Percentiles rank a stretch among this genome's conserved stretches.
phyloP scores from a whole-genome alignment of 495 filamentous ascomycete species.

The Friedmanniomyces simplex region DNA sequence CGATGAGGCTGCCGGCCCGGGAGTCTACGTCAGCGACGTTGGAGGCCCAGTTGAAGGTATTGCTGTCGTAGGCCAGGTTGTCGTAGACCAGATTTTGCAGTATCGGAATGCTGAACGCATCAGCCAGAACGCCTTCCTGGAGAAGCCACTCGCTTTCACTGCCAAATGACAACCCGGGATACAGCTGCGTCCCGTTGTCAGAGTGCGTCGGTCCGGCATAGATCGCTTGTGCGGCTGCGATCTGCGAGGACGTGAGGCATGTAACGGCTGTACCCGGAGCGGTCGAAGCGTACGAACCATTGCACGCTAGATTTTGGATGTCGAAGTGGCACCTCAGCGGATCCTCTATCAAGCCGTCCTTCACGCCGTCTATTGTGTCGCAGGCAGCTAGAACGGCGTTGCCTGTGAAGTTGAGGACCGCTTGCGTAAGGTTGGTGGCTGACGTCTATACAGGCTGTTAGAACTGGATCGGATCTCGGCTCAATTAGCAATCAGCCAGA shows the following conservation, averaged over 20 bases:
- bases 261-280: not conserved
- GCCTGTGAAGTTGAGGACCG: conserved; percentile 30
- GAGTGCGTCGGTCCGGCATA: conserved; percentile 24
- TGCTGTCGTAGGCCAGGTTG: conserved; percentile 50
- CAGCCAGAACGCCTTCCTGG: conserved; percentile 27
- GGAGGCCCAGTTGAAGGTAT: conserved; percentile 31
- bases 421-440: conserved; percentile 23
- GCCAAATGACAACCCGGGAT: conserved; percentile 36
- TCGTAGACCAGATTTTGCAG: conserved; percentile 57
- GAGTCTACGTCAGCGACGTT: conserved; percentile 30
- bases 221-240: conserved; percentile 24
- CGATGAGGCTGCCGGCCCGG: conserved; percentile 30
- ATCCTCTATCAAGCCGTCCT: conserved; percentile 34
- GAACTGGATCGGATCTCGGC: not conserved
- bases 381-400: conserved; percentile 29
- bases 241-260: conserved; percentile 28
- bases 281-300: not conserved
- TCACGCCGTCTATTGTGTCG: conserved; percentile 33
- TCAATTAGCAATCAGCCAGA: not conserved
- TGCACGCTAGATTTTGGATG: conserved; percentile 28
- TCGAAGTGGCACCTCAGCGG: conserved; percentile 34
- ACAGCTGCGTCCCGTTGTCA: conserved; percentile 23
- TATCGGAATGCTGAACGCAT: conserved; percentile 40
- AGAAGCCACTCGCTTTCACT: conserved; percentile 24
- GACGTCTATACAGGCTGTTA: not conserved